These are phyloP conservation scores for Geotrichum fermentans DNA, from an alignment of 1,139 yeast genomes.

Conservation along the genomic window DNA sequence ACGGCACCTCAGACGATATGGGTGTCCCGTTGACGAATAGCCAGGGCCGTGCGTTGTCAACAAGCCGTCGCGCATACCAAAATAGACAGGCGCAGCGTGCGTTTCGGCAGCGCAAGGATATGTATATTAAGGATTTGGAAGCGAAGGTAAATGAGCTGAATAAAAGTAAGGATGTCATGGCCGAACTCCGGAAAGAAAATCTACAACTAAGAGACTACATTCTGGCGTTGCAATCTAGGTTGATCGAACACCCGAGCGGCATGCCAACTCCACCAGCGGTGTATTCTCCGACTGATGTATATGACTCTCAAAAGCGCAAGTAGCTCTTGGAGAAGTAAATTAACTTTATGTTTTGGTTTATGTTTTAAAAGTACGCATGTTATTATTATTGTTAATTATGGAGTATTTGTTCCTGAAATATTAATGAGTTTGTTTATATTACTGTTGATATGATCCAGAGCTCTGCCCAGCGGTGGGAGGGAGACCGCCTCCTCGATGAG, in stretches of 20 bases:
- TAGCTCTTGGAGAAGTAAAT: no score
- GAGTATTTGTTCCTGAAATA: neutral
- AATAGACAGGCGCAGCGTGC: slow-evolving; percentile 87
- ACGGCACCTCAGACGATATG: neutral
- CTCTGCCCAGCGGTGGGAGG: neutral
- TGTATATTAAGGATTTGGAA: slow-evolving; percentile 73
- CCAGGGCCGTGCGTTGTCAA: slow-evolving; percentile 51
- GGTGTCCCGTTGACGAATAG: slow-evolving; percentile 26
- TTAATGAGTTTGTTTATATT: neutral
- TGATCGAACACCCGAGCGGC: slow-evolving; percentile 46
- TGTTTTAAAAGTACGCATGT: no score
- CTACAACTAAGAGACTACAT: slow-evolving; percentile 69
- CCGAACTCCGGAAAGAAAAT: slow-evolving; percentile 62
- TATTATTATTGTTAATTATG: neutral
- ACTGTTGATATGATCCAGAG: neutral
- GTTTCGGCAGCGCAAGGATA: slow-evolving; percentile 74
- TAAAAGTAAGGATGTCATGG: slow-evolving; percentile 55
- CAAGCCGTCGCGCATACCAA: slow-evolving; percentile 80
- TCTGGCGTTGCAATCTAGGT: slow-evolving; percentile 60
- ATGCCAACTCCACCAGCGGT: slow-evolving; percentile 46
- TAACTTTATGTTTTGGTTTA: no score
- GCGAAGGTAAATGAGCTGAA: slow-evolving; percentile 59
- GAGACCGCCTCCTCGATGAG: neutral
- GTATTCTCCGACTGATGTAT: slow-evolving; percentile 28
- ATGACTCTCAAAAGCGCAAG: slow-evolving; percentile 13